Evolutionary conservation across 2,329 filamentous ascomycete genomes (phyloP), one percentile per base, ranked within the genome.

Genomic region (Penicillium sp.): DNA sequence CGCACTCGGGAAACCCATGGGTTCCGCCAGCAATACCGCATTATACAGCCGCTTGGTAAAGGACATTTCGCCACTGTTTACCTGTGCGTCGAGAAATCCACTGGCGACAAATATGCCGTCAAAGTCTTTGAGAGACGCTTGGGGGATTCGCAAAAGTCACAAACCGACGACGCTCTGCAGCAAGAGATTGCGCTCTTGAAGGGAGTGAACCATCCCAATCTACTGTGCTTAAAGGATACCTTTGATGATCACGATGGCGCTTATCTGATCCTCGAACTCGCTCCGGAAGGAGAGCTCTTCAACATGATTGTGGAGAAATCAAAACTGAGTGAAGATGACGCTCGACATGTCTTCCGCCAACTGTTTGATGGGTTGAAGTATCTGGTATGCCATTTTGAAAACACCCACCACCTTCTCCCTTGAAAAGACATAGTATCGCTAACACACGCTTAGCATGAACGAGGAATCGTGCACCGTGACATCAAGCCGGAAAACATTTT

Each of bases 401-500:
- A 18, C 43, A n/a, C 18, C 18, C 18, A 18, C 18, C 18, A 18
- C 18, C 18, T 18, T 18, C 14, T 18, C 11, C 31, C 10, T 43
- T 13, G 24, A 27, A 5, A 27, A 10, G 31, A 10, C 9, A 22
- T 5, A 4, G 13, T 13, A n/a, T 16, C 38, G 39, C 46, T 59
- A 53, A 63, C 7, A 2, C 8, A n/a, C 29, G 6, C 21, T 27
- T n/a, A 97, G 93, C 94, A 99, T 71, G 94, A 97, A 57, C 89
- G 94, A 58, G 95, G 94, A 66, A 96, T 99, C 71, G 92, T 97
- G 5, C 94, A 99, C 72, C 88, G 94, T 54, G 94, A 99, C 66
- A 97, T 99, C 75, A 97, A 97, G 74, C 93, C 92, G 0, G 93
- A 97, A 70, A 97, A 97, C 67, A 97, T 99, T 32, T 77, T 99